These are phyloP conservation scores for Reutealis trisperma DNA, from an alignment of 345 rosid genomes.

Conservation along the genomic window DNA sequence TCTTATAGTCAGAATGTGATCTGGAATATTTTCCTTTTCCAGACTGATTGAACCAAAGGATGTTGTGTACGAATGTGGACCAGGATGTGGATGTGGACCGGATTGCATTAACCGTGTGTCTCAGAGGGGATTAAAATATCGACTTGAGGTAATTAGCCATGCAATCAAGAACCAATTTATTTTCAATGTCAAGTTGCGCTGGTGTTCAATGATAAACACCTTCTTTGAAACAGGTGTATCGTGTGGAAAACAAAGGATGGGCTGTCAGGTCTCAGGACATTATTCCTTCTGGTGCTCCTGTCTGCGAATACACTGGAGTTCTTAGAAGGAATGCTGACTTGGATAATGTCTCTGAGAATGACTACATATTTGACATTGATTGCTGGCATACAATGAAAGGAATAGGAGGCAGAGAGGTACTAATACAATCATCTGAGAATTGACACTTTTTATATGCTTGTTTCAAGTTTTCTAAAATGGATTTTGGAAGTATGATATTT, in stretches of 20 bases:
- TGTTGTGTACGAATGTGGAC: constrained; percentile 29
- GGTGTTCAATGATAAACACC: not conserved
- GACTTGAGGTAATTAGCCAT: constrained; percentile 14
- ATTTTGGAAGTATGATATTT: not conserved
- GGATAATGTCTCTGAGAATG: constrained; percentile 24
- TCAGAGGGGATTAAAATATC: constrained; percentile 19
- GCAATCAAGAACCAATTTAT: not conserved
- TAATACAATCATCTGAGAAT: not conserved
- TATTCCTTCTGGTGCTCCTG: constrained; percentile 32
- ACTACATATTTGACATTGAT: constrained; percentile 24
- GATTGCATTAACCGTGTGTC: constrained; percentile 26
- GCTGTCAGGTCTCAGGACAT: constrained; percentile 16
- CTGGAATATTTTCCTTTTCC: not conserved
- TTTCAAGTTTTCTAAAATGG: not conserved
- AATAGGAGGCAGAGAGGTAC: constrained; percentile 28
- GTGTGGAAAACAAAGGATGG: constrained; percentile 3
- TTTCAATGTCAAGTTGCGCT: not conserved
- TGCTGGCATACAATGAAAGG: constrained; percentile 29
- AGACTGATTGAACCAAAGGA: constrained; percentile 25
- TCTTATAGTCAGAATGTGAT: not conserved
- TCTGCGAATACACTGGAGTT: constrained; percentile 26
- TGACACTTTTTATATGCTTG: not conserved
- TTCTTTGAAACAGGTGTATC: constrained; percentile 20
- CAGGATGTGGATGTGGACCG: constrained; percentile 26
- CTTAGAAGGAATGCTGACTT: constrained; percentile 18